A percentile compares a stretch with the other conserved stretches of the same genome.
Conservation (phyloP, 805 yeast species). For the Teunomyces lycoperdinae region DNA sequence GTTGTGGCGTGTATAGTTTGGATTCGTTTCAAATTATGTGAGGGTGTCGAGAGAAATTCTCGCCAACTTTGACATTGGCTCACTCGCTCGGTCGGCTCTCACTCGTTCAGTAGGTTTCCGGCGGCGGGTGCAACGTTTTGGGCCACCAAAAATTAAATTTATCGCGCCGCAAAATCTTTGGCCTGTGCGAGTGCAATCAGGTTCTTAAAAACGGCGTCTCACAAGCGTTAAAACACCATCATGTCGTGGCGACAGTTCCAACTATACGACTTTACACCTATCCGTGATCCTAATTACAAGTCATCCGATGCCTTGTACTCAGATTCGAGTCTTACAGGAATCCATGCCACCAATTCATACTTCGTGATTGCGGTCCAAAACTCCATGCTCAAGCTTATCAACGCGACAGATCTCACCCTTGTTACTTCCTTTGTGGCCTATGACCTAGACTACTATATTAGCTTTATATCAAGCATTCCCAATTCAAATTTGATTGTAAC, state of each 20-base stretch:
- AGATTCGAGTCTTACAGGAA: constrained; percentile 67
- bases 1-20: not conserved
- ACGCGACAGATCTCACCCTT: constrained; percentile 44
- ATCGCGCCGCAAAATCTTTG: not conserved
- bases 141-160: not conserved
- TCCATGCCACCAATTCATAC: constrained; percentile 53
- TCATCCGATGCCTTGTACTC: constrained; percentile 68
- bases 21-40: not conserved
- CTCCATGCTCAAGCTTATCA: constrained; percentile 54
- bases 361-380: constrained; percentile 60
- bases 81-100: not conserved
- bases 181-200: too few relatives aligned
- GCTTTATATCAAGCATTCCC: constrained; percentile 49
- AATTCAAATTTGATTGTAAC: constrained; percentile 59
- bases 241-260: constrained; percentile 75
- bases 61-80: not conserved
- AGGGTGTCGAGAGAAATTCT: constrained; percentile 1
- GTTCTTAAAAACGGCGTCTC: too few relatives aligned
- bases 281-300: constrained; percentile 75
- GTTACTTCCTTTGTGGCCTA: constrained; percentile 58
- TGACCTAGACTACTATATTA: constrained; percentile 61
- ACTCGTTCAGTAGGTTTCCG: not conserved
- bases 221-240: not conserved
- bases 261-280: constrained; percentile 79
- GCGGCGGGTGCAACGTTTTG: not conserved